Percentiles rank a stretch among this genome's conserved stretches.
phyloP scores from a whole-genome alignment of 2,329 filamentous ascomycete species.

The Sordariomycetes sp. region DNA sequence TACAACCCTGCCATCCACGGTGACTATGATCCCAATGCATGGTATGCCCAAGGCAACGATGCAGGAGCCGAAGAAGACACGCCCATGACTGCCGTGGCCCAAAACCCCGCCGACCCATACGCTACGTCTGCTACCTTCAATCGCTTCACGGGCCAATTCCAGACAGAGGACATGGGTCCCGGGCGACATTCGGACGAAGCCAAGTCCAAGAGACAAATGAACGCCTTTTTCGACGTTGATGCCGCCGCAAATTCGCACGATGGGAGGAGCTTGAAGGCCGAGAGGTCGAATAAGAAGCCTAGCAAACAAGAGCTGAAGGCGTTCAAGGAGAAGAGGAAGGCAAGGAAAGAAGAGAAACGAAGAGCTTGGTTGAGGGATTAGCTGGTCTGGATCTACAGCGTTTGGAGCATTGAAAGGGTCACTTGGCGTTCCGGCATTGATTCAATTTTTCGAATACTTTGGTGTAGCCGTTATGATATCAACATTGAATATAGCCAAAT shows the following conservation, averaged over 20 bases:
- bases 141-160: constrained; percentile 79
- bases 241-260: constrained; percentile 86
- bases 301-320: constrained; percentile 80
- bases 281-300: constrained; percentile 76
- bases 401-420: no score
- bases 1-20: constrained; percentile 97
- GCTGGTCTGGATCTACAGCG: no score
- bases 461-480: no score
- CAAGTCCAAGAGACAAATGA: constrained; percentile 82
- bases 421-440: no score
- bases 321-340: constrained; percentile 82
- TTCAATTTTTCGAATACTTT: no score
- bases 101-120: constrained; percentile 42
- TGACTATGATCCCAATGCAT: constrained; percentile 91
- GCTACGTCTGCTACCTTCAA: constrained; percentile 73
- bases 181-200: constrained; percentile 80
- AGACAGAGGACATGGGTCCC: constrained; percentile 55
- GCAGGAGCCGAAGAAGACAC: constrained; percentile 17
- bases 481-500: no score
- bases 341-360: constrained; percentile 89
- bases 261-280: constrained; percentile 82
- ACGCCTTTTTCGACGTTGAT: constrained; percentile 92
- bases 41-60: constrained; percentile 63
- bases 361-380: constrained; percentile 84
- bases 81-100: constrained; percentile 12